Percentiles rank a stretch among this genome's conserved stretches.
These are phyloP conservation scores for Wickerhamomyces bovis DNA, from an alignment of 805 yeast species.

Conservation along the genomic window DNA sequence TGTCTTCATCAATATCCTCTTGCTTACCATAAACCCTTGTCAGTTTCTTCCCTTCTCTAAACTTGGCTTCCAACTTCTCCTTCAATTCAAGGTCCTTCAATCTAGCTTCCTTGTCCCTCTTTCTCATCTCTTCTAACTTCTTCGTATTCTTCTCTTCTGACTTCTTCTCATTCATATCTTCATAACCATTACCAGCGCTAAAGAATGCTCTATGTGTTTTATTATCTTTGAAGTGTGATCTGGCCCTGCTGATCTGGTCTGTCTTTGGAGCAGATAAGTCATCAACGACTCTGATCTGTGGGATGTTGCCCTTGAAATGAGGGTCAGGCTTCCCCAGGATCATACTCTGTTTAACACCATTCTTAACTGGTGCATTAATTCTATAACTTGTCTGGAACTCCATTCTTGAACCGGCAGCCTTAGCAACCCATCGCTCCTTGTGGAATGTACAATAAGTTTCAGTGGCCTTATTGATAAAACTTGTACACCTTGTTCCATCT, in stretches of 20 bases:
- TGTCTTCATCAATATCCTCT: constrained; percentile 15
- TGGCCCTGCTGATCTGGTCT: constrained; percentile 19
- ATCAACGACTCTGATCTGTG: constrained; percentile 21
- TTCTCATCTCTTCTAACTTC: constrained; percentile 31
- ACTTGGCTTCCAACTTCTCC: constrained; percentile 2
- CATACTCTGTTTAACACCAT: constrained; percentile 38
- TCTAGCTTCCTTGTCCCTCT: constrained; percentile 29
- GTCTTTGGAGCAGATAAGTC: constrained; percentile 21
- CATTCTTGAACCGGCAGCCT: constrained; percentile 56
- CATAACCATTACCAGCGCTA: constrained; percentile 32
- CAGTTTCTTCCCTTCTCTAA: constrained; percentile 24
- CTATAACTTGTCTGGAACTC: constrained; percentile 64
- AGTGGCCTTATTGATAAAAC: constrained; percentile 50
- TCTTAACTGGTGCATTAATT: constrained; percentile 47
- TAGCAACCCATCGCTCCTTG: constrained; percentile 47
- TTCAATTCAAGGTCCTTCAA: constrained; percentile 7
- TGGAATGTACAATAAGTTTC: constrained; percentile 68
- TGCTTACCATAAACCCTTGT: constrained; percentile 23
- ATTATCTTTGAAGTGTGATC: constrained; percentile 32
- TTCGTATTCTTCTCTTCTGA: constrained; percentile 25
- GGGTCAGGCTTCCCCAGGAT: constrained; percentile 30
- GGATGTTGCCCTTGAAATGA: constrained; percentile 23
- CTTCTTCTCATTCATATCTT: constrained; percentile 15
- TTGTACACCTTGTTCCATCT: constrained; percentile 48
- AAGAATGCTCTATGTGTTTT: constrained; percentile 45